Conservation (phyloP, 352 stramenopile species). For the Pseudoperonospora humuli region DNA sequence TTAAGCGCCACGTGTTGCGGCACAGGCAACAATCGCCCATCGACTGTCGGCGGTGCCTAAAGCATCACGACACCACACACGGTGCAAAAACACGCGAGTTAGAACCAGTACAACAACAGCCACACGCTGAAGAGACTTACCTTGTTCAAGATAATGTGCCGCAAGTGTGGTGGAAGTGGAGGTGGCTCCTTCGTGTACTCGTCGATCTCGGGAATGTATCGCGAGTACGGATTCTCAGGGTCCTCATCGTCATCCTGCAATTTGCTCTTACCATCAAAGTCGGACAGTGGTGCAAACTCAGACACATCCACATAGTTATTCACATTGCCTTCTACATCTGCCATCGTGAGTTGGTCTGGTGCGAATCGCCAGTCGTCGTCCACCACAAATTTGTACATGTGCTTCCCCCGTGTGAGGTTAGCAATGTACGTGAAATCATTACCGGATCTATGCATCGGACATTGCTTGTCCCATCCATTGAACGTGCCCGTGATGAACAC, state of each 20-base stretch:
- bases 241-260: conserved; percentile 49
- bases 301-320: conserved; percentile 99
- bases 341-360: conserved; percentile 93
- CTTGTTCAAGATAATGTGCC: conserved; percentile 99
- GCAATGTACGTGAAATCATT: conserved; percentile 99
- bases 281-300: conserved; percentile 89
- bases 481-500: conserved; percentile 99
- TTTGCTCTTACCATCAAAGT: conserved; percentile 51
- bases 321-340: conserved; percentile 97
- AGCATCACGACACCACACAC: conserved; percentile 12
- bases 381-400: conserved; percentile 99
- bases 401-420: conserved; percentile 94
- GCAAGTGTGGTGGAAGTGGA: conserved; percentile 95
- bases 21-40: conserved; percentile 92
- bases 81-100: conserved; percentile 15
- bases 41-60: conserved; percentile 88
- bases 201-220: conserved; percentile 96
- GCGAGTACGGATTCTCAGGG: conserved; percentile 90
- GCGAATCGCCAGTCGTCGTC: conserved; percentile 98
- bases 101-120: conserved; percentile 11
- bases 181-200: conserved; percentile 99
- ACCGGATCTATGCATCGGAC: conserved; percentile 97
- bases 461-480: conserved; percentile 98
- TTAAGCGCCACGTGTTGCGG: conserved; percentile 99
- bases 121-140: conserved; percentile 27